Base-by-base conservation (phyloP, 2,329 filamentous ascomycete species). In the Cladosporium oxysporum region DNA sequence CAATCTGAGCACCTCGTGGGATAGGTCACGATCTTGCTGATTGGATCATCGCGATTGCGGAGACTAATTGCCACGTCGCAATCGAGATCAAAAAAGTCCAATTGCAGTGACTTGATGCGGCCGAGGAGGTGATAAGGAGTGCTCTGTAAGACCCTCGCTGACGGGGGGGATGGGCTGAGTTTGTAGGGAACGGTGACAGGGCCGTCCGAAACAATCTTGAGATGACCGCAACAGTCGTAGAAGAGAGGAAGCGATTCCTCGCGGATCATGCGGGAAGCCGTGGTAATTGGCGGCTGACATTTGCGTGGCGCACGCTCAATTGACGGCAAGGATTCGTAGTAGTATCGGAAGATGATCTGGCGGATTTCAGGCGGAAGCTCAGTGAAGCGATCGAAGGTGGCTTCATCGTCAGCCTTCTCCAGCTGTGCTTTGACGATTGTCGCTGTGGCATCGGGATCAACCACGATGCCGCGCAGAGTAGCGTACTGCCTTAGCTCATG, bases 381-480 rank as follows among this genome's bases (percentile, higher is more conserved):
- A 10, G 21, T 2, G 58, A 61, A 61, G 10, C 58, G 21, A 3
- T 50, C 14, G 33, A 61, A 61, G 18, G 58, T 61, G 28, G 58
- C 47, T 4, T 61, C 47, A 10, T 61, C 16, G 33, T 61, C 58
- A 16, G 58, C 58, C n/a, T 21, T 6, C n/a, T 61, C 58, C 18
- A 61, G 37, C 2, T 12, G 28, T n/a, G 21, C 58, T 49, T 49
- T 52, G 26, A 62, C 12, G 10, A 7, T 10, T 1, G 18, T 26
- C 26, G 57, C 18, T 41, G 26, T 16, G 7, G 29, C 37, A 14
- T 8, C 8, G 6, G 37, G n/a, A 11, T 35, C 28, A 8, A 29
- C 31, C 14, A 10, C 6, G 26, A 62, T 33, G 16, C 41, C 26
- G 29, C 28, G 28, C 10, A 12, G 16, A 50, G 31, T 16, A 0